phyloP scores from a whole-genome alignment of 805 yeast species.

The Myxozyma kluyveri region DNA sequence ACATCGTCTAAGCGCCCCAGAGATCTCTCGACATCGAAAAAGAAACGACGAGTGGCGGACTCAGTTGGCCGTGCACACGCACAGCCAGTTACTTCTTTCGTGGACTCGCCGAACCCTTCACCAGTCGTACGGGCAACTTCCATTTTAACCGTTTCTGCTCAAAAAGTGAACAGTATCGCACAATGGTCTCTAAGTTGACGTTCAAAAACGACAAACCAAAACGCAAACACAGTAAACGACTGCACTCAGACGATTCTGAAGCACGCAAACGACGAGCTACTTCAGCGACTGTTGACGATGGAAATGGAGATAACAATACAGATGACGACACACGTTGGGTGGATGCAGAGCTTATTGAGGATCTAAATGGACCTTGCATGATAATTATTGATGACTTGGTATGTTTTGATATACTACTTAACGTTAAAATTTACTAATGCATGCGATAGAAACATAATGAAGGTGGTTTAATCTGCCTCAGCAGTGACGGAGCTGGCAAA shows the following conservation, averaged over 20 bases:
- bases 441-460: too few species aligned
- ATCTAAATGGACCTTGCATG: constrained; percentile 41
- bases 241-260: constrained; percentile 19
- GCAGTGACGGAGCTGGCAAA: constrained; percentile 33
- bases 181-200: constrained; percentile 41
- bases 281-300: constrained; percentile 4
- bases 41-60: too few species aligned
- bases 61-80: too few species aligned
- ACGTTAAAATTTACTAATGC: too few species aligned
- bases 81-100: too few species aligned
- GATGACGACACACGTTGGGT: constrained; percentile 32
- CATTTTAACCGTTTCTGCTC: too few species aligned
- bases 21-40: too few species aligned
- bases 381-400: constrained; percentile 20
- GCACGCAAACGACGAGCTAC: constrained; percentile 1
- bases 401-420: too few species aligned
- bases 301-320: constrained; percentile 5
- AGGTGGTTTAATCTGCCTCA: constrained; percentile 26
- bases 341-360: constrained; percentile 34
- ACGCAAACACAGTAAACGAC: constrained; percentile 15
- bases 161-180: background rate
- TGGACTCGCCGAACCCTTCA: too few species aligned
- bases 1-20: background rate
- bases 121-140: too few species aligned
- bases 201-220: constrained; percentile 41